A percentile compares a stretch with the other conserved stretches of the same genome.
Evolutionary conservation across 371 early-diverging fungal genomes (phyloP).

Genomic region (Smittium culicis): DNA sequence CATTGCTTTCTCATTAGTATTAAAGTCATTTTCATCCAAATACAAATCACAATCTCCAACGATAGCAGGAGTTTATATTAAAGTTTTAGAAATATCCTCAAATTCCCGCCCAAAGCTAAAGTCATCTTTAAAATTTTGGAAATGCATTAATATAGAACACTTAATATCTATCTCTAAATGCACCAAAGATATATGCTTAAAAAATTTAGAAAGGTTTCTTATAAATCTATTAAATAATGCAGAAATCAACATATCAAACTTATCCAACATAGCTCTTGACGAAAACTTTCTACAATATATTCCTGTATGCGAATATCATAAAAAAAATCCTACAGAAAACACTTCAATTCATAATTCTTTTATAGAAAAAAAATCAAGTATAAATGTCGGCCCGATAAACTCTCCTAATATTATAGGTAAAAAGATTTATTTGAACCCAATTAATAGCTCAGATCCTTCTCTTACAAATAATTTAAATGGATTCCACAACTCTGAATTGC

Average conservation of each 20-base stretch:
- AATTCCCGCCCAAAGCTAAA: background rate
- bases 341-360: no score
- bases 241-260: background rate
- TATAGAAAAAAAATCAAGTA: no score
- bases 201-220: background rate
- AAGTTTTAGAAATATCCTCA: background rate
- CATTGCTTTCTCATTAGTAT: background rate
- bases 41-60: background rate
- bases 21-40: background rate
- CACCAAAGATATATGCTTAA: background rate
- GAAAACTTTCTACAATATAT: background rate
- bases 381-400: no score
- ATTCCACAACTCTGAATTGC: no score
- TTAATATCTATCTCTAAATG: background rate
- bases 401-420: no score
- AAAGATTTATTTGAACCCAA: no score
- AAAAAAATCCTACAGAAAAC: no score
- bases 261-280: background rate
- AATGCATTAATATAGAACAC: background rate
- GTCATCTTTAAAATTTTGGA: background rate
- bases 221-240: background rate
- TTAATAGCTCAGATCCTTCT: no score
- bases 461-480: no score
- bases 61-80: background rate
- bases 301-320: background rate